phyloP scores from a whole-genome alignment of 768 basidiomycete genomes.

The Macrolepiota dolichaula region DNA sequence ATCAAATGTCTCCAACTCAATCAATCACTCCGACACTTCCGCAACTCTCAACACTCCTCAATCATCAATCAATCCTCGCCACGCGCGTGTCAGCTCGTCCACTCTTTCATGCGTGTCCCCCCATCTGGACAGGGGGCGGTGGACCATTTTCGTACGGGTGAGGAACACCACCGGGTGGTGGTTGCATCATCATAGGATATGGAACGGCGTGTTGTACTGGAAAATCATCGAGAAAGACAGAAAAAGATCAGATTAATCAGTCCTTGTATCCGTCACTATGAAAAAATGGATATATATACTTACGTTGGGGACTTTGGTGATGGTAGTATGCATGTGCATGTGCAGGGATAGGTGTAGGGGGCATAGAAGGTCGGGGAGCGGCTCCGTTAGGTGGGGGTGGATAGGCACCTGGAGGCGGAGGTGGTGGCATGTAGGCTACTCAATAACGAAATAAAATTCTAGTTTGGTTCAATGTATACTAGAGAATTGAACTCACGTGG shows the following conservation, averaged over 20 bases:
- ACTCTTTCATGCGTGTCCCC: slow-evolving; percentile 61
- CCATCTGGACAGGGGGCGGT: slow-evolving; percentile 72
- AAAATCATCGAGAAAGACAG: background rate
- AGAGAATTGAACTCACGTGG: slow-evolving; percentile 55
- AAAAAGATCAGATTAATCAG: background rate
- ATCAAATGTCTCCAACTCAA: background rate
- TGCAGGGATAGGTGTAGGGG: slow-evolving; percentile 85
- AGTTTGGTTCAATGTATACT: slow-evolving; percentile 3
- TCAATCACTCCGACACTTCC: background rate
- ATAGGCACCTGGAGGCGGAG: slow-evolving; percentile 72
- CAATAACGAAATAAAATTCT: slow-evolving; percentile 3
- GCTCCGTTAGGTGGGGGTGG: slow-evolving; percentile 77
- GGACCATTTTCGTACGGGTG: slow-evolving; percentile 74
- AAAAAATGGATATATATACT: slow-evolving; percentile 21
- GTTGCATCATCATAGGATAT: slow-evolving; percentile 92
- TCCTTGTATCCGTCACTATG: background rate
- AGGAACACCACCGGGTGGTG: slow-evolving; percentile 51
- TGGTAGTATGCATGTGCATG: slow-evolving; percentile 89
- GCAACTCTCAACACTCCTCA: background rate
- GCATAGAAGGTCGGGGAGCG: slow-evolving; percentile 83
- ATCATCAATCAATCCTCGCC: background rate
- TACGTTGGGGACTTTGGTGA: slow-evolving; percentile 80
- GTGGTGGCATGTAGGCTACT: slow-evolving; percentile 70
- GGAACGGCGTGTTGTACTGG: slow-evolving; percentile 83
- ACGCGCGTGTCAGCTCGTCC: background rate